These are phyloP conservation scores for Chamaecrista fasciculata DNA, from an alignment of 306 rosid genomes.

Conservation along the genomic window DNA sequence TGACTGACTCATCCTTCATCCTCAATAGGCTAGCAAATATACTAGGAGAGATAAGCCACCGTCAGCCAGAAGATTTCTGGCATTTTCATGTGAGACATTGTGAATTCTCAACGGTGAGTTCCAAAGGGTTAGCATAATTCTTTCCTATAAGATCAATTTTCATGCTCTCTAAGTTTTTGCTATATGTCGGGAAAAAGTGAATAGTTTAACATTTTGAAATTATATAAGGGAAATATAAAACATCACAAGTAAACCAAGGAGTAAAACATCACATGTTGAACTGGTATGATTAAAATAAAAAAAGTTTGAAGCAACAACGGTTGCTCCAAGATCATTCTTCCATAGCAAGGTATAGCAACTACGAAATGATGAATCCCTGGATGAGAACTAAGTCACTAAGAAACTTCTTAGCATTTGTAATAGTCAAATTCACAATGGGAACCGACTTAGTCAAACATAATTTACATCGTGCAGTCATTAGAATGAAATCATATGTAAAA, in stretches of 20 bases:
- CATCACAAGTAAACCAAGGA: not conserved
- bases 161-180: not conserved
- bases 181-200: conserved; percentile 3
- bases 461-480: conserved; percentile 19
- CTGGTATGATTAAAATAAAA: not conserved
- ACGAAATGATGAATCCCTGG: not conserved
- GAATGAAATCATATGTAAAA: conserved; percentile 13
- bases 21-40: not conserved
- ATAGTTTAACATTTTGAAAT: conserved; percentile 8
- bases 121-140: conserved; percentile 1
- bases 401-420: not conserved
- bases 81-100: not conserved
- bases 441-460: conserved; percentile 2
- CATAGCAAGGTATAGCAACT: not conserved
- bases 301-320: not conserved
- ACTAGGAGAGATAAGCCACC: not conserved
- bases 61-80: conserved; percentile 3
- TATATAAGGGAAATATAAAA: not conserved
- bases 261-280: not conserved
- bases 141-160: not conserved
- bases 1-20: not conserved
- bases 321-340: conserved; percentile 6
- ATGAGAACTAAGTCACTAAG: conserved; percentile 10
- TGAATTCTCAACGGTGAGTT: not conserved
- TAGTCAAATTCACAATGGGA: not conserved